Conservation (phyloP, 805 yeast species). For the Tetrapisispora iriomotensis region DNA sequence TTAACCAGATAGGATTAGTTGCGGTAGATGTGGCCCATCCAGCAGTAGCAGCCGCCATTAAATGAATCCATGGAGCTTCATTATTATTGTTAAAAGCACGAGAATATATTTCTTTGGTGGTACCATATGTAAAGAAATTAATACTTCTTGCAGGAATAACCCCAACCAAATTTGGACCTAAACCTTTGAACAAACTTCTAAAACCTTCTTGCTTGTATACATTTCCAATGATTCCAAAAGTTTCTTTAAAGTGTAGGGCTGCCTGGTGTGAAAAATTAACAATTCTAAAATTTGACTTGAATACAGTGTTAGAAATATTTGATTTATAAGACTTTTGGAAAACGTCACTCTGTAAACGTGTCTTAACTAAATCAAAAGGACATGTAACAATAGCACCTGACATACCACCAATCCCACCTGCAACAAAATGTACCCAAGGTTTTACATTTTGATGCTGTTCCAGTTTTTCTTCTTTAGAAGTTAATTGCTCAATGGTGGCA, state of each 20-base stretch:
- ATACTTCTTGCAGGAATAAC: slow-evolving; percentile 97
- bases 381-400: slow-evolving; percentile 91
- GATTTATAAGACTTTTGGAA: slow-evolving; percentile 47
- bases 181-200: slow-evolving; percentile 80
- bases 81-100: slow-evolving; percentile 57
- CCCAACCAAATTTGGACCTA: slow-evolving; percentile 95
- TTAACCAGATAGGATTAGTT: slow-evolving; percentile 96
- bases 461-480: slow-evolving; percentile 4
- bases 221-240: slow-evolving; percentile 57
- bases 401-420: slow-evolving; percentile 95
- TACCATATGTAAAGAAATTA: slow-evolving; percentile 92
- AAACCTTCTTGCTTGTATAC: slow-evolving; percentile 74
- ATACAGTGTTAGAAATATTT: slow-evolving; percentile 7
- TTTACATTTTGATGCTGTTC: slow-evolving; percentile 26
- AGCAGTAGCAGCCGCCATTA: slow-evolving; percentile 79
- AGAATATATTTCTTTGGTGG: slow-evolving; percentile 72
- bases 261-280: slow-evolving; percentile 36
- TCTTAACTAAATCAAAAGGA: slow-evolving; percentile 93
- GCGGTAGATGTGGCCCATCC: slow-evolving; percentile 93
- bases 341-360: slow-evolving; percentile 86
- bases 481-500: slow-evolving; percentile 22
- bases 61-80: slow-evolving; percentile 78
- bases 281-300: slow-evolving; percentile 4
- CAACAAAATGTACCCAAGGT: slow-evolving; percentile 74
- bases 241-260: slow-evolving; percentile 69